Evolutionary conservation across 1,139 yeast species (phyloP), one percentile per base, ranked within the genome.

Genomic region (Debaryomycetaceae sp.): DNA sequence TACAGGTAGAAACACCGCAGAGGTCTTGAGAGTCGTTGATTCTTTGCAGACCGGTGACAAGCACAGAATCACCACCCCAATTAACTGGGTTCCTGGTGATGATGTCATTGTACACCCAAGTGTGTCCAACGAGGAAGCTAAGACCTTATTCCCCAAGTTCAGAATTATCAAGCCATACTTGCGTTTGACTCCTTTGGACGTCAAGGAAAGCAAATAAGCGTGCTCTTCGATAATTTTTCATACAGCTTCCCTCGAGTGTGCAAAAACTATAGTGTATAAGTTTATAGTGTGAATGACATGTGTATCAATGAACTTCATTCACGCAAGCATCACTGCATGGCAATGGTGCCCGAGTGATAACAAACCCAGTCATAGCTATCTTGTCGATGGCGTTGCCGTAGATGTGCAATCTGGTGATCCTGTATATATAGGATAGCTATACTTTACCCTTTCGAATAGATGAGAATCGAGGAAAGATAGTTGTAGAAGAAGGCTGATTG

Each of bases 1-100:
- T 34, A 83, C 89, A 40, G 95, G 96, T 57, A 80, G 96, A 72
- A 87, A 87, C 79, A 83, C 95, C 40, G 93, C 95, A 50, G 96
- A 87, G 69, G 87, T 87, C 35, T 76, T 87, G 60, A 78, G 96
- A 66, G 89, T 84, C 42, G 73, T 87, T 51, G 95, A 87, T 66
- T 84, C 93, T 42, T 76, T 87, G 57, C 95, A 87, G 71, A 73
- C 80, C 45, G 84, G 87, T 57, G 95, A 87, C 66, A 76, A 75
- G 63, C 63, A 83, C 70, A 78, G 85, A 57, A 70, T 87, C 55
- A 85, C 90, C 51, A 87, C 95, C 44, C 95, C 96, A 49, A 82
- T 87, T 61, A 86, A 87, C 75, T 87, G 95, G 95, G 77, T 80
- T 54, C 87, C 86, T 47, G 95, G 95, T 56, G 86, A 87, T 56